Evolutionary conservation across 179 eudicot genomes (phyloP).

Genomic region (Silene noctiflora): DNA sequence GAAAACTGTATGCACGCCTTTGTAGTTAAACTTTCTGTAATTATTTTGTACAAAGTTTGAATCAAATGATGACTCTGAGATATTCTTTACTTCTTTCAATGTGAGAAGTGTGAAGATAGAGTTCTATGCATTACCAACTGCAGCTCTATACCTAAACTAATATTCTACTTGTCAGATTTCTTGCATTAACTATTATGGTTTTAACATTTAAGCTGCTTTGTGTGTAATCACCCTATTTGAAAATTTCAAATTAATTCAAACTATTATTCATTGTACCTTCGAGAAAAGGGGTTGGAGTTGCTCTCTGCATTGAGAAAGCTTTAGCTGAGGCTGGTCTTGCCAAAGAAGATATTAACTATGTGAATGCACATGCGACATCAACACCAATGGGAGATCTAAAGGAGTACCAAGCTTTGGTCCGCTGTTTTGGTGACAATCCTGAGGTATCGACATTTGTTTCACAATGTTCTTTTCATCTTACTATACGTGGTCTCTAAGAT

Average conservation of each 20-base stretch:
- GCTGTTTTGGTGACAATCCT: conserved; percentile 80
- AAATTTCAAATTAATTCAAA: background rate
- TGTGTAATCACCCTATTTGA: background rate
- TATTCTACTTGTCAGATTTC: too few species aligned
- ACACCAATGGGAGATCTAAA: conserved; percentile 87
- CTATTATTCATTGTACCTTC: background rate
- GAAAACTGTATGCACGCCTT: background rate
- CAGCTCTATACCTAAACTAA: too few species aligned
- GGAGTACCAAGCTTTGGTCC: conserved; percentile 81
- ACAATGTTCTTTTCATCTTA: background rate
- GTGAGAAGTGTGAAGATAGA: background rate
- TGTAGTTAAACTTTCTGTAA: background rate
- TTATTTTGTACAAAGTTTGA: background rate
- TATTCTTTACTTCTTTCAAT: background rate
- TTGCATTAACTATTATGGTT: background rate
- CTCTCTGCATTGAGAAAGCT: conserved; percentile 87
- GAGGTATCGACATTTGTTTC: conserved; percentile 44
- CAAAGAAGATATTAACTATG: conserved; percentile 88
- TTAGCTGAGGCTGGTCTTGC: conserved; percentile 72
- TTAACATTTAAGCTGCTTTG: background rate
- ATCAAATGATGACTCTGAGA: background rate
- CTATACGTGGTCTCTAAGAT: background rate
- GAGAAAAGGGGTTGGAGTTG: conserved; percentile 62
- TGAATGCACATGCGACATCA: conserved; percentile 95
- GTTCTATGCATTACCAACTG: background rate